phyloP scores from a whole-genome alignment of 768 basidiomycete species.

The Dioszegia aurantiaca region DNA sequence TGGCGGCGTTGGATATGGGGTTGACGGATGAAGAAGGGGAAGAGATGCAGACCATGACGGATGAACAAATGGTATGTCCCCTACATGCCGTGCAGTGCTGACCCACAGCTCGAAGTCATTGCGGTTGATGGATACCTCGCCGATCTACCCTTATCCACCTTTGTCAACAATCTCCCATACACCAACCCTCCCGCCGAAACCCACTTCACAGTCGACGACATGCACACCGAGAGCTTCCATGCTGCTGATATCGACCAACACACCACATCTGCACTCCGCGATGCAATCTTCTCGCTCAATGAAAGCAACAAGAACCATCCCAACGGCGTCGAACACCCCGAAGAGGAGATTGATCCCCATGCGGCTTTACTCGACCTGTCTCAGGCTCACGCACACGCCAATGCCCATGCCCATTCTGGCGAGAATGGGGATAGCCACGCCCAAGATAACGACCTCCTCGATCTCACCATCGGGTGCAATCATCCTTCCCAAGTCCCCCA shows the following conservation, averaged over 20 bases:
- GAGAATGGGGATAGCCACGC: not conserved
- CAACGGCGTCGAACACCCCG: constrained; percentile 21
- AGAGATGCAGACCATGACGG: constrained; percentile 40
- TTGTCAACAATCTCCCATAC: constrained; percentile 43
- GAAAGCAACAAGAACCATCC: constrained; percentile 21
- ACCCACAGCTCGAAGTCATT: constrained; percentile 40
- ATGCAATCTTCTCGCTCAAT: constrained; percentile 47
- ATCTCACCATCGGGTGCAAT: constrained; percentile 22
- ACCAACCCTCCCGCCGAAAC: constrained; percentile 14
- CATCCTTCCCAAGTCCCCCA: constrained; percentile 42
- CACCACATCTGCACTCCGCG: constrained; percentile 45
- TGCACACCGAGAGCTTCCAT: constrained; percentile 31
- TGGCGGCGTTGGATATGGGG: constrained; percentile 47
- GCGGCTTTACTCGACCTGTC: constrained; percentile 43
- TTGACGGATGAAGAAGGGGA: constrained; percentile 45
- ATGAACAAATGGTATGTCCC: constrained; percentile 44
- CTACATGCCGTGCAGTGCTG: constrained; percentile 3
- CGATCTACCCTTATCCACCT: constrained; percentile 42
- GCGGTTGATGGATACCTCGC: constrained; percentile 48
- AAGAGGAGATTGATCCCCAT: constrained; percentile 40
- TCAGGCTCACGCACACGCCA: not conserved
- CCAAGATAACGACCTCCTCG: constrained; percentile 19
- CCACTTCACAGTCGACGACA: constrained; percentile 31
- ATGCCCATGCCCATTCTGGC: not conserved
- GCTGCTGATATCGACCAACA: constrained; percentile 46